A percentile compares a stretch with the other conserved stretches of the same genome.
Evolutionary conservation across 257 asterid genomes (phyloP).

Genomic region (Capsicum baccatum): DNA sequence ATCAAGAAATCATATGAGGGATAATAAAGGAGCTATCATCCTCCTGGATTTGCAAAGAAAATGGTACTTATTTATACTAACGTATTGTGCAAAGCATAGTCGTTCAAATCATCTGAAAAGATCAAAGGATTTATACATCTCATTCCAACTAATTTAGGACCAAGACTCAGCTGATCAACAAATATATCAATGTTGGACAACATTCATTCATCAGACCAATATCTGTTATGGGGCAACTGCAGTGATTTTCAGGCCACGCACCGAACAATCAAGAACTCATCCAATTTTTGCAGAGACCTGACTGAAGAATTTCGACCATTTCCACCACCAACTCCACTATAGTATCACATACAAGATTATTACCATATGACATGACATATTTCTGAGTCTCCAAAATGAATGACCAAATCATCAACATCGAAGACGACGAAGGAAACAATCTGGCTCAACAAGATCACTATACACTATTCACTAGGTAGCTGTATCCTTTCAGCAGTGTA

Average conservation of each 20-base stretch:
- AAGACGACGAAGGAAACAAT: background rate
- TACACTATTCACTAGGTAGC: background rate
- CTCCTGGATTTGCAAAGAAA: background rate
- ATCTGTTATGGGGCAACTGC: background rate
- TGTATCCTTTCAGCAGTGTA: slow-evolving; percentile 3
- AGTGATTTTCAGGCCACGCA: background rate
- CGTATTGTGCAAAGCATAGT: background rate
- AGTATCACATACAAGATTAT: background rate
- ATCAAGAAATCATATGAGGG: background rate
- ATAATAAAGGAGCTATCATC: background rate
- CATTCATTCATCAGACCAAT: background rate
- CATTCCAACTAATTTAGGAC: background rate
- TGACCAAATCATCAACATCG: background rate
- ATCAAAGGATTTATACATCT: background rate
- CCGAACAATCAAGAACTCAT: background rate
- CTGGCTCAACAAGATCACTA: background rate
- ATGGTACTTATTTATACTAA: background rate
- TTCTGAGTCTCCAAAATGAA: background rate
- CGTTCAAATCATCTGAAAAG: background rate
- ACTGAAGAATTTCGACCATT: background rate
- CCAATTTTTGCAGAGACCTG: background rate
- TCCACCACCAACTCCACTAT: background rate
- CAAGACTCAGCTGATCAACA: background rate
- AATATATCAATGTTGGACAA: background rate
- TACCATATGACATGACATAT: background rate